phyloP scores from a whole-genome alignment of 495 filamentous ascomycete species.

The Aspergillus heteromorphus region DNA sequence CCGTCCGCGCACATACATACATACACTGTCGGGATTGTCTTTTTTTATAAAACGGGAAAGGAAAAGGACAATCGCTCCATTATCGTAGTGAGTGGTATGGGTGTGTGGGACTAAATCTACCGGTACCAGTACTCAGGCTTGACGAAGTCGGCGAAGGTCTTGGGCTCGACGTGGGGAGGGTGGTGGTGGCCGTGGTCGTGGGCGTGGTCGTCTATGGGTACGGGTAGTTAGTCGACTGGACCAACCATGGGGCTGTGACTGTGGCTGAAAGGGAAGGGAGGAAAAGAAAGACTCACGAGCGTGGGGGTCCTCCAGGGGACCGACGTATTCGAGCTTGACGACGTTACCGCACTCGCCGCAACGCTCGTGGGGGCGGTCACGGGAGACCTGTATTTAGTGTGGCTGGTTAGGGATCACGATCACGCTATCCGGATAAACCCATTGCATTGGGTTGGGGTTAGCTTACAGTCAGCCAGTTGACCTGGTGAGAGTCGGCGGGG shows the following conservation, averaged over 20 bases:
- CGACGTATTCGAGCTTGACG: conserved; percentile 95
- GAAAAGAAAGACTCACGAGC: conserved; percentile 32
- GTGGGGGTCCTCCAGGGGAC: conserved; percentile 66
- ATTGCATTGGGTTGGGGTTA: conserved; percentile 8
- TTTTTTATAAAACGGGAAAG: conserved; percentile 6
- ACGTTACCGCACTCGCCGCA: conserved; percentile 94
- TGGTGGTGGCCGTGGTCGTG: conserved; percentile 46
- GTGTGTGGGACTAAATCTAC: conserved; percentile 37
- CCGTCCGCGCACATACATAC: background rate
- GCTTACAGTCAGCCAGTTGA: conserved; percentile 86
- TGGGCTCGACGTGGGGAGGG: conserved; percentile 69
- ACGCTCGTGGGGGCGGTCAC: conserved; percentile 84
- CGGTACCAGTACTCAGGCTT: conserved; percentile 84
- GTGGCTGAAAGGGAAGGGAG: background rate
- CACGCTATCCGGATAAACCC: background rate
- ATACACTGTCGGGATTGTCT: background rate
- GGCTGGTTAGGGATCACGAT: background rate
- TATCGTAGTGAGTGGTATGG: conserved; percentile 13
- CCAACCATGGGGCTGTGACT: too few relatives aligned
- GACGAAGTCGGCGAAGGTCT: conserved; percentile 90
- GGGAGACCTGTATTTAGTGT: conserved; percentile 63
- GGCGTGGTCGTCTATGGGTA: conserved; percentile 37
- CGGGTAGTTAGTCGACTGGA: conserved; percentile 2
- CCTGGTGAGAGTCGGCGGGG: conserved; percentile 85
- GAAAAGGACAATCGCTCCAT: conserved; percentile 11